Evolutionary conservation across 1,284 basidiomycete genomes (phyloP).

Genomic region (Vanrija humicola): DNA sequence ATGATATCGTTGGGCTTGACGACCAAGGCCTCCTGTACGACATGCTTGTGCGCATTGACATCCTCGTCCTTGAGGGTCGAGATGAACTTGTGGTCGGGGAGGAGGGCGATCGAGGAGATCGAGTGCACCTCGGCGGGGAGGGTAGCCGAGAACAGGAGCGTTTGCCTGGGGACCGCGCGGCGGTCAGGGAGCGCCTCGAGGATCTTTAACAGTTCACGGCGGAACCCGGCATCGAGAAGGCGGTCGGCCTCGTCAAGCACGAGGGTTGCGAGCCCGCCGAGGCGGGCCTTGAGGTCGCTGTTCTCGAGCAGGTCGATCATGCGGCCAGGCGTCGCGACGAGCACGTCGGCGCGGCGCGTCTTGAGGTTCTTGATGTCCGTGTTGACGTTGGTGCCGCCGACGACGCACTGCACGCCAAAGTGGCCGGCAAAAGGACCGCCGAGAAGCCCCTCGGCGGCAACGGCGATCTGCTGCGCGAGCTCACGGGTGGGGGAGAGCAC

Average conservation of each 20-base stretch:
- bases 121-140: conserved; percentile 48
- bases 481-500: conserved; percentile 53
- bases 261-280: conserved; percentile 38
- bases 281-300: conserved; percentile 32
- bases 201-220: conserved; percentile 39
- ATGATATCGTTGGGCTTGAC: conserved; percentile 53
- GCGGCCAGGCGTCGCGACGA: conserved; percentile 54
- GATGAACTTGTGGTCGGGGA: conserved; percentile 58
- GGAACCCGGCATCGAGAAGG: conserved; percentile 49
- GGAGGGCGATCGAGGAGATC: conserved; percentile 53
- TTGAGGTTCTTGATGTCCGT: conserved; percentile 45
- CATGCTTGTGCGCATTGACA: conserved; percentile 63
- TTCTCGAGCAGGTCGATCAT: conserved; percentile 52
- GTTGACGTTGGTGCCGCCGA: conserved; percentile 52
- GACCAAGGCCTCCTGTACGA: conserved; percentile 56
- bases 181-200: conserved; percentile 43
- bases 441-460: conserved; percentile 27
- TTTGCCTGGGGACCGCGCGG: conserved; percentile 39
- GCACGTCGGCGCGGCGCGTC: conserved; percentile 40
- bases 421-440: conserved; percentile 8
- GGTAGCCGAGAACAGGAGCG: conserved; percentile 54
- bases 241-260: conserved; percentile 54
- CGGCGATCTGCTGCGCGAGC: conserved; percentile 50
- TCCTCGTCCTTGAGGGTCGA: conserved; percentile 62
- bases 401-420: conserved; percentile 46